Evolutionary conservation across 352 stramenopile genomes (phyloP), one percentile per base, ranked within the genome.

Genomic region (Elongisporangium anandrum): DNA sequence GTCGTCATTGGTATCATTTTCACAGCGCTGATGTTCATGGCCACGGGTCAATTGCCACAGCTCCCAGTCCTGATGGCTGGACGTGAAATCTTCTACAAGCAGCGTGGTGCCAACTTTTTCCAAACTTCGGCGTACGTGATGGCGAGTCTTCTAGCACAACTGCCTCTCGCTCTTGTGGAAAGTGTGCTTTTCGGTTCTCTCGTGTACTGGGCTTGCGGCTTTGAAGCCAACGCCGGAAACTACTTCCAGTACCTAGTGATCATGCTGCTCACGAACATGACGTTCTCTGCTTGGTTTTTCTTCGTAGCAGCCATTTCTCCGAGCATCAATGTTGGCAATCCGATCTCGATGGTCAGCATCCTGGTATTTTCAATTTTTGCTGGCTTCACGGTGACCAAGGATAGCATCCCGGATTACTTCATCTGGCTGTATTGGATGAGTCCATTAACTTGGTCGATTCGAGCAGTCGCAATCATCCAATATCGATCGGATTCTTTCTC

Each of bases 1-100:
- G n/a, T n/a, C n/a, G n/a, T 59, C 60, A 76, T 96, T 50, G 88
- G 92, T 26, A 72, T 96, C 48, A 67, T 97, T 15, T 97, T 97
- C 57, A 72, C 88, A 41, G 75, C 70, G 15, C 69, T 96, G 22
- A 71, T 97, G 38, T 96, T 94, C 65, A 70, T 94, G 21, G 77
- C 74, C 2, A 48, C 96, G 29, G 80, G 81, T 21, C 72, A 81
- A 17, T 85, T 90, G 61, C 60, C 84, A 5, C 75, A 88, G 54
- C 70, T 97, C 26, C 84, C 87, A 20, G 81, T 77, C n/a, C 72
- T 95, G 22, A 90, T 95, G 60, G 70, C 87, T 26, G 66, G 83
- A 71, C 69, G 90, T 75, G n/a, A n/a, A n/a, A n/a, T n/a, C n/a
- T n/a, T n/a, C n/a, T n/a, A n/a, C n/a, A n/a, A n/a, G n/a, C n/a